These are phyloP conservation scores for Trametes hirsuta DNA, from an alignment of 1,284 basidiomycete species.

Conservation along the genomic window DNA sequence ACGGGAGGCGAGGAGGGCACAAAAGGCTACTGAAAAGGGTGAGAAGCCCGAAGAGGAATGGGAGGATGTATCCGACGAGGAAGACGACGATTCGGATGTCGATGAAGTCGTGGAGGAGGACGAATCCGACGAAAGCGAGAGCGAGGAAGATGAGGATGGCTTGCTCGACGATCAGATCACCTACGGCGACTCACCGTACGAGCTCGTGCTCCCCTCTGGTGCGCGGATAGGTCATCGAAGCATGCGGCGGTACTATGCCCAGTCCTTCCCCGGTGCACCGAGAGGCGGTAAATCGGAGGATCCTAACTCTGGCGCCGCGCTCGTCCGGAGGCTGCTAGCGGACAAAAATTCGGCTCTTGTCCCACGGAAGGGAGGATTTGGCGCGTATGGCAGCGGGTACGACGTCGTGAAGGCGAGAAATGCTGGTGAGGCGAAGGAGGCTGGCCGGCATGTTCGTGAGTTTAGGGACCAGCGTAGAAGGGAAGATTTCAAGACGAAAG, in stretches of 20 bases:
- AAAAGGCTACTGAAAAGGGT: constrained; percentile 33
- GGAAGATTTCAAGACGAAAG: constrained; percentile 86
- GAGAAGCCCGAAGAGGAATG: constrained; percentile 57
- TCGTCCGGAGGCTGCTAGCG: constrained; percentile 73
- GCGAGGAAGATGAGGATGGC: constrained; percentile 43
- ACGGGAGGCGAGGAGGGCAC: constrained; percentile 30
- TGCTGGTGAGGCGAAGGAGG: constrained; percentile 91
- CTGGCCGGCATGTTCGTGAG: constrained; percentile 85
- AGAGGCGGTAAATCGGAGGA: constrained; percentile 51
- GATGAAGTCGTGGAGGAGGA: constrained; percentile 57
- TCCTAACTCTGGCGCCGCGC: constrained; percentile 70
- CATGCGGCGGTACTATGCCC: constrained; percentile 87
- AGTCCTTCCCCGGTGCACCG: constrained; percentile 61
- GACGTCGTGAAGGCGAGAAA: constrained; percentile 92
- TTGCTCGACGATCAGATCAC: constrained; percentile 58
- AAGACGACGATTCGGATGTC: constrained; percentile 46
- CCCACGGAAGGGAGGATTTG: constrained; percentile 84
- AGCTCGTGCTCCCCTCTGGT: constrained; percentile 95
- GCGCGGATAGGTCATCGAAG: constrained; percentile 90
- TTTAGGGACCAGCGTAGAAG: constrained; percentile 81
- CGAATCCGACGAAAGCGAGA: constrained; percentile 38
- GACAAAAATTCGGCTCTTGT: constrained; percentile 85
- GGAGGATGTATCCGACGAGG: constrained; percentile 60
- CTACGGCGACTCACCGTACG: constrained; percentile 79
- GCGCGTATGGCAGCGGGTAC: constrained; percentile 80